phyloP scores from a whole-genome alignment of 2,329 filamentous ascomycete genomes.

The Akanthomyces muscarius region DNA sequence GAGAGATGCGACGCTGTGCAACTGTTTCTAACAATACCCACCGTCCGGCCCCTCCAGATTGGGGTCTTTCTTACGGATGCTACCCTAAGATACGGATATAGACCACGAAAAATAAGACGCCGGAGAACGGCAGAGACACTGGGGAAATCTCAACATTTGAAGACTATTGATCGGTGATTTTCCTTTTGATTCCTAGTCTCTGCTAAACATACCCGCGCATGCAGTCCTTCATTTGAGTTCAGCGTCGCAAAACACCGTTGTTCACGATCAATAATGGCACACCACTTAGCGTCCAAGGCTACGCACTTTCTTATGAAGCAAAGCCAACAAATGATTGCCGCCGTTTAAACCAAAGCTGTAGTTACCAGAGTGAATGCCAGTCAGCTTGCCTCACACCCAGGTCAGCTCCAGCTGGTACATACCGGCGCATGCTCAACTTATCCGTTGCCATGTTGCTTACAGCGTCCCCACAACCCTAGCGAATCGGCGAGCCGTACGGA shows the following conservation, averaged over 20 bases:
- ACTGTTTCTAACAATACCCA: neutral
- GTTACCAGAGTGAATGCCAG: neutral
- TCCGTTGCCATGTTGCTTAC: neutral
- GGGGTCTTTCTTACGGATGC: no score
- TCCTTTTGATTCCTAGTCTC: no score
- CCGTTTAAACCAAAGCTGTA: neutral
- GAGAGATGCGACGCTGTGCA: neutral
- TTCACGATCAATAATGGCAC: no score
- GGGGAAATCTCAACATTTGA: no score
- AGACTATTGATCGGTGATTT: no score
- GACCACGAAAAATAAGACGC: no score
- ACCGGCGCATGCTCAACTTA: neutral
- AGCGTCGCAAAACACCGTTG: no score
- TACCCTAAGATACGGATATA: no score
- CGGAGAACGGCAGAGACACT: no score
- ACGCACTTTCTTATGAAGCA: neutral
- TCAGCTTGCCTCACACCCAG: neutral
- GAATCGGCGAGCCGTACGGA: neutral
- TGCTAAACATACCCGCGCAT: no score
- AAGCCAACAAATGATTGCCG: neutral
- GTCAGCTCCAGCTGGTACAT: conserved; percentile 6
- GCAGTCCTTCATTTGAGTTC: no score
- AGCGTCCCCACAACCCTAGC: neutral
- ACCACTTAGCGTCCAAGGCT: no score
- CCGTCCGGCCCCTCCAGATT: neutral